Evolutionary conservation across 768 basidiomycete genomes (phyloP).

Genomic region (Lyophyllum decastes): DNA sequence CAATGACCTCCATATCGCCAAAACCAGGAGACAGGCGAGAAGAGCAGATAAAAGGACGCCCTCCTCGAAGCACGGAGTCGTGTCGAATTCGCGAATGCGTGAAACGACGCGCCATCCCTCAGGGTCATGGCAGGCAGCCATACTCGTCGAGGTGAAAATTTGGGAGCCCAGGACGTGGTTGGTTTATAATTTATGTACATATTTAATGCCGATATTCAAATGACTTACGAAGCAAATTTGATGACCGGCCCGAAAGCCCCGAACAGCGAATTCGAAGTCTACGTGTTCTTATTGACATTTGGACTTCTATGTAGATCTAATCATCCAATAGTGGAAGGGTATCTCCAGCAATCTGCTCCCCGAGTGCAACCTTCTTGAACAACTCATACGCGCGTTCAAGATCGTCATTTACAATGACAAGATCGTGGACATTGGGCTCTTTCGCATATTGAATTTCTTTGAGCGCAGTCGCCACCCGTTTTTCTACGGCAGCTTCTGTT

Average conservation of each 20-base stretch:
- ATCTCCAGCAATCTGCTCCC: conserved; percentile 63
- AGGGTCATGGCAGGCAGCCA: conserved; percentile 49
- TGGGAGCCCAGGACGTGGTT: background rate
- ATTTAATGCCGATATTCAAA: background rate
- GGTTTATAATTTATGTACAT: background rate
- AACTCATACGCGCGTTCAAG: conserved; percentile 77
- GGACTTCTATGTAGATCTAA: too few relatives aligned
- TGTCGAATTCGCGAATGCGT: conserved; percentile 62
- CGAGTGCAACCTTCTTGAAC: conserved; percentile 78
- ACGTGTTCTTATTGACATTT: too few relatives aligned
- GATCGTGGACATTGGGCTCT: conserved; percentile 70
- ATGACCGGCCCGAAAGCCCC: conserved; percentile 1
- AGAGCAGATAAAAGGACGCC: conserved; percentile 60
- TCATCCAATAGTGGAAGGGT: conserved; percentile 63
- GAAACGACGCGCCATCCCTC: conserved; percentile 75
- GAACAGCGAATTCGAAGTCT: too few relatives aligned
- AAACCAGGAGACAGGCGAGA: conserved; percentile 45
- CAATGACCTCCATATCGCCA: conserved; percentile 38
- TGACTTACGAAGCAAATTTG: background rate
- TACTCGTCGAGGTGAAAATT: conserved; percentile 16
- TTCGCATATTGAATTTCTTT: conserved; percentile 85
- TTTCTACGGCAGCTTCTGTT: conserved; percentile 66
- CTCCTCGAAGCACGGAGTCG: conserved; percentile 83
- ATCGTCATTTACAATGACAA: conserved; percentile 90
- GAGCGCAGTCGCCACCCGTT: conserved; percentile 75